Base-by-base conservation (phyloP, 768 basidiomycete species). In the Trametes cingulata region DNA sequence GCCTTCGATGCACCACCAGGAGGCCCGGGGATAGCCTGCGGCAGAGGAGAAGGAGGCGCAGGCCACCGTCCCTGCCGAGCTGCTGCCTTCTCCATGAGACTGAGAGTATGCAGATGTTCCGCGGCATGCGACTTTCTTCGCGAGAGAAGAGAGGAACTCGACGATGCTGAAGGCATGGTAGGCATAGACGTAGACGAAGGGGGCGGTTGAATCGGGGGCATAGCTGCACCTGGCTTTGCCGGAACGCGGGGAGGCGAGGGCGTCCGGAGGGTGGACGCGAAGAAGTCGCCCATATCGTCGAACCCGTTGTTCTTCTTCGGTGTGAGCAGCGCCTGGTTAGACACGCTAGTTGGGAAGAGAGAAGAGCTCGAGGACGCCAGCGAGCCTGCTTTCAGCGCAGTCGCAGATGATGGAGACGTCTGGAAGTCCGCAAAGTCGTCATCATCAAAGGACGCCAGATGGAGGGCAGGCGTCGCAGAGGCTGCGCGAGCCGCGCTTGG, bases 21-120 rank as follows among this genome's bases (percentile, higher is more conserved):
- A 29, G 76, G 78, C 25, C 76, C 76, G 6, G 75, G 63, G 27
- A 81, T 62, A 1, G 75, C 73, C 48, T 76, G 72, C 9, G 79
- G 79, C 0, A 78, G 67, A 2, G 80, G 80, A 9, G 82, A 79
- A 0, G 78, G 73, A n/a, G 82, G 81, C 6, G 73, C 71, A 40
- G 80, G 80, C 80, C 80, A 81, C 4, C 66, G 57, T 4, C 1
- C 80, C 75, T 2, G 75, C 14, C 77, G 76, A 3, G 83, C 72
- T 8, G 85, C 85, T 8, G 83, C 88, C 15, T 71, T 74, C 61
- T 85, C 80, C 65, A 90, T 69, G 24, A 90, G 75, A 61, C 77
- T 84, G 60, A 81, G 71, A 1, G 86, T 85, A 39, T 86, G 82
- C 57, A 79, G 76, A 62, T 85, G 85, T 56, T 81, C 80, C 13